A percentile compares a stretch with the other conserved stretches of the same genome.
phyloP scores from a whole-genome alignment of 2,329 filamentous ascomycete genomes.

The Leptographium wingfieldii region DNA sequence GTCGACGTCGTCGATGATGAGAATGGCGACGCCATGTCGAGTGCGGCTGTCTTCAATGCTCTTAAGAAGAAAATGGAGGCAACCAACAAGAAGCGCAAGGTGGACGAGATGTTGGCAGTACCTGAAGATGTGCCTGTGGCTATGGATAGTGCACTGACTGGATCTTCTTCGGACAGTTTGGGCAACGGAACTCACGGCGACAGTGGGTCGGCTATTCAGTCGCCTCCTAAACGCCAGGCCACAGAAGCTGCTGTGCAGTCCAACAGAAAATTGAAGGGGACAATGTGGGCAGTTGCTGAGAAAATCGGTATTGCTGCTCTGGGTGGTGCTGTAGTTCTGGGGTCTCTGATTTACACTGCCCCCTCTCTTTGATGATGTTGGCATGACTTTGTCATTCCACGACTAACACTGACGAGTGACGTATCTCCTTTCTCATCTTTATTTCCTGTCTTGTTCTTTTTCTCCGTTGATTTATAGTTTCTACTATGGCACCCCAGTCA shows the following conservation, averaged over 20 bases:
- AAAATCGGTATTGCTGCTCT: slow-evolving; percentile 23
- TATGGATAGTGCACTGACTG: neutral
- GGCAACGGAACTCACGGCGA: neutral
- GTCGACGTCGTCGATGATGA: neutral
- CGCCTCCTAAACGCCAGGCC: slow-evolving; percentile 8
- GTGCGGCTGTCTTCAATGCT: neutral
- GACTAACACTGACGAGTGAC: neutral
- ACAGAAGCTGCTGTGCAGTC: slow-evolving; percentile 1
- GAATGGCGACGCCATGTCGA: slow-evolving; percentile 4
- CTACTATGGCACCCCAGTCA: neutral
- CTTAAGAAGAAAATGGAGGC: neutral
- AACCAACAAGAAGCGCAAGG: slow-evolving; percentile 19
- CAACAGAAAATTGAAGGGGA: neutral
- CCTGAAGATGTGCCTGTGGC: neutral
- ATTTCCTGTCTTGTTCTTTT: neutral
- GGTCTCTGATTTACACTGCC: slow-evolving; percentile 25
- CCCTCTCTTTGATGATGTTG: slow-evolving; percentile 17
- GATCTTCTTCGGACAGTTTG: neutral
- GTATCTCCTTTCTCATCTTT: neutral
- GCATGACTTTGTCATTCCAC: neutral
- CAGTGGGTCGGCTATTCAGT: neutral
- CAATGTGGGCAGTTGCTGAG: slow-evolving; percentile 8
- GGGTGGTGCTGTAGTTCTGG: slow-evolving; percentile 23
- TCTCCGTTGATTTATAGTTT: neutral
- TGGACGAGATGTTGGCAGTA: slow-evolving; percentile 15